Evolutionary conservation across 495 filamentous ascomycete genomes (phyloP), one percentile per base, ranked within the genome.

Genomic region (Recurvomyces mirabilis): DNA sequence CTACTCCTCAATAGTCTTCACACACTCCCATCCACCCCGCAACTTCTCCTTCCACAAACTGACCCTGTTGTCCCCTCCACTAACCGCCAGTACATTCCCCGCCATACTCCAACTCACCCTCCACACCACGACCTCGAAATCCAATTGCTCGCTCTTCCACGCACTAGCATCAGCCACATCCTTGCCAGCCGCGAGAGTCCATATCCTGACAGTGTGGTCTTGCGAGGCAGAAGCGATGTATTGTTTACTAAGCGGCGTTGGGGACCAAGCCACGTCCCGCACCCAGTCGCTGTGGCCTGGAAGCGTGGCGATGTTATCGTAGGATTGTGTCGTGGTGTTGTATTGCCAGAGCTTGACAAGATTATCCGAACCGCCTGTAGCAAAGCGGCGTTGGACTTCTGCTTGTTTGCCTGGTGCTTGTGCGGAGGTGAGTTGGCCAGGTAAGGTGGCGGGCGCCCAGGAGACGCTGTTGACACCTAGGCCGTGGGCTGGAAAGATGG

Each of bases 91-190:
- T 28, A 96, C 91, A 66, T 99, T 99, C 17, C 93, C 93, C 65
- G 86, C 94, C 52, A 95, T 71, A 55, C 85, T 93, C 93, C 93
- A 99, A 69, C 86, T 94, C 12, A 94, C 91, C 28, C 89, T 77
- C 93, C 93, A 99, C 49, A 94, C 69, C 38, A 87, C 84, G 10
- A 77, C 76, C 9, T 94, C 89, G 50, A 99, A 93, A 46, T 79
- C 74, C 47, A 96, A 71, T 19, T 79, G 74, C 62, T 88, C 88
- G 65, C 75, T 78, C 31, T 74, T 70, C 93, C 93, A 99, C 37
- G 40, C 47, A 11, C 24, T 31, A 9, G 34, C 31, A 44, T 54
- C 43, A 2, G 20, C 46, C 25, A 58, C 51, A 30, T 52, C 43
- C n/a, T 23, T 49, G n/a, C 57, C 52, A 60, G 41, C 69, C 66